phyloP scores from a whole-genome alignment of 768 basidiomycete genomes.

The Xerocomellus intermedius region DNA sequence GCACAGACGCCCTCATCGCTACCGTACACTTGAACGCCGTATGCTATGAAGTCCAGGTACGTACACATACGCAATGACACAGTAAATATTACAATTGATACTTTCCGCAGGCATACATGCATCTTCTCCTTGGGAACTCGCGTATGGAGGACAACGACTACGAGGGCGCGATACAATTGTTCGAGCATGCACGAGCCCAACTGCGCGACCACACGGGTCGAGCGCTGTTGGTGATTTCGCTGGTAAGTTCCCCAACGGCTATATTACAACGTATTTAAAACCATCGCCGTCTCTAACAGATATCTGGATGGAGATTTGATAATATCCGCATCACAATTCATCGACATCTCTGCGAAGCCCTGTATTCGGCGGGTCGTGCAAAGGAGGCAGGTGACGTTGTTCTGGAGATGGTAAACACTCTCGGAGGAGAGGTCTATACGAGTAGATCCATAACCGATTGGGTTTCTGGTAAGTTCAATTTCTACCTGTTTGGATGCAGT shows the following conservation, averaged over 20 bases:
- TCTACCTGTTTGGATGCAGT: no score
- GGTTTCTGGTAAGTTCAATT: neutral
- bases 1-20: neutral
- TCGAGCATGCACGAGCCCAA: neutral
- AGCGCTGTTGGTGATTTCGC: neutral
- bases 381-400: neutral
- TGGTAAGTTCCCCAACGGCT: neutral
- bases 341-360: constrained; percentile 2
- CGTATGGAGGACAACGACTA: neutral
- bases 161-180: neutral
- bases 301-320: constrained; percentile 10
- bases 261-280: no score
- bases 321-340: neutral
- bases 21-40: neutral
- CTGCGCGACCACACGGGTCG: neutral
- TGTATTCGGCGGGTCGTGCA: neutral
- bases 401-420: neutral
- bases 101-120: constrained; percentile 7
- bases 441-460: neutral
- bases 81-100: neutral
- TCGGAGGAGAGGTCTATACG: neutral
- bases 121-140: constrained; percentile 2
- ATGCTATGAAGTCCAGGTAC: neutral
- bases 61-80: neutral
- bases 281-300: neutral